A percentile compares a stretch with the other conserved stretches of the same genome.
Evolutionary conservation across 2,329 filamentous ascomycete genomes (phyloP).

Genomic region (Pseudogymnoascus sp.): DNA sequence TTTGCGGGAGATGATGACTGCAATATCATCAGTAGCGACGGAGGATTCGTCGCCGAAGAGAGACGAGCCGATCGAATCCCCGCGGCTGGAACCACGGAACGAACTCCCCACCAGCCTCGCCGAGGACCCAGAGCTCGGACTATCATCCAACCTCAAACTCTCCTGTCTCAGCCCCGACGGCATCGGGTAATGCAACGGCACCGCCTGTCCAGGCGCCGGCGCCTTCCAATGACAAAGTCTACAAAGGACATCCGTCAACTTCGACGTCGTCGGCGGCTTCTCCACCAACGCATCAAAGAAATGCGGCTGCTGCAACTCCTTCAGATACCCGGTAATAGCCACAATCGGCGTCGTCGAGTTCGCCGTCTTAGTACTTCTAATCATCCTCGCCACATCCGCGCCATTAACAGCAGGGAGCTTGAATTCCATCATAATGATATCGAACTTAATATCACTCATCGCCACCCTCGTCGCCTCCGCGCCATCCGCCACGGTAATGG

Average conservation of each 20-base stretch:
- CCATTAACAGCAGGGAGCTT: slow-evolving; percentile 92
- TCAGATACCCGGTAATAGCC: slow-evolving; percentile 94
- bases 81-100: slow-evolving; percentile 69
- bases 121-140: slow-evolving; percentile 60
- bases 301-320: slow-evolving; percentile 88
- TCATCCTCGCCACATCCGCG: slow-evolving; percentile 93
- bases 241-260: slow-evolving; percentile 79
- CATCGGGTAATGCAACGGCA: slow-evolving; percentile 47
- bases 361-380: slow-evolving; percentile 89
- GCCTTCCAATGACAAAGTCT: slow-evolving; percentile 91
- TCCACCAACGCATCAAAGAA: slow-evolving; percentile 94
- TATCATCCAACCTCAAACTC: slow-evolving; percentile 61
- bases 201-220: slow-evolving; percentile 42
- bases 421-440: slow-evolving; percentile 97
- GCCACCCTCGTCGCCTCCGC: slow-evolving; percentile 88
- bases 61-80: slow-evolving; percentile 82
- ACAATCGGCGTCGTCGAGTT: slow-evolving; percentile 94
- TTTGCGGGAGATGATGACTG: slow-evolving; percentile 66
- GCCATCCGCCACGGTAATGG: slow-evolving; percentile 82
- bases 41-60: slow-evolving; percentile 82
- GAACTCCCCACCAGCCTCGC: slow-evolving; percentile 68
- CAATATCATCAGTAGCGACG: slow-evolving; percentile 66
- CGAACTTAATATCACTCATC: slow-evolving; percentile 95
- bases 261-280: slow-evolving; percentile 89
- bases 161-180: slow-evolving; percentile 58